phyloP scores from a whole-genome alignment of 2,329 filamentous ascomycete species.

The Penicillium nordicum region DNA sequence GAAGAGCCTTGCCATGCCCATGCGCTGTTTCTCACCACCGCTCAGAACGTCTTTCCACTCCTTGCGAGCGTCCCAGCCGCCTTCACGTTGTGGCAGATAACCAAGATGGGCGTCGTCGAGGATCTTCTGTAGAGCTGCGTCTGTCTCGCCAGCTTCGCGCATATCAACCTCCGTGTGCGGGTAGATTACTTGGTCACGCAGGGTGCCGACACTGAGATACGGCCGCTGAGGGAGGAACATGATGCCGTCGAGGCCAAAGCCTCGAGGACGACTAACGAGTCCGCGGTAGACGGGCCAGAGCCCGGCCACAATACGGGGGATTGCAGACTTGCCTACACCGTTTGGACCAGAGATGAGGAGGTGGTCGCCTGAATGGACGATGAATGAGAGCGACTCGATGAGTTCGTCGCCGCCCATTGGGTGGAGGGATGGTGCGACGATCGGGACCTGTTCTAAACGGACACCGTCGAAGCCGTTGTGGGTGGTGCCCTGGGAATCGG shows the following conservation, averaged over 20 bases:
- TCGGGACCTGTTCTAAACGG: conserved; percentile 84
- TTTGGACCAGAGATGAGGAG: conserved; percentile 92
- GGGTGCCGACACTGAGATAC: conserved; percentile 85
- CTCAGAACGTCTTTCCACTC: conserved; percentile 99
- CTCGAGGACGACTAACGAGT: conserved; percentile 80
- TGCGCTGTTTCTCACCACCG: conserved; percentile 93
- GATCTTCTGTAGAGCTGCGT: conserved; percentile 72
- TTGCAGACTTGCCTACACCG: conserved; percentile 87
- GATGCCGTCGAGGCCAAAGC: conserved; percentile 79
- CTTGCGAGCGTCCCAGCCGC: conserved; percentile 93
- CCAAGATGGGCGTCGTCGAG: conserved; percentile 81
- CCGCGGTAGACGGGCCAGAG: conserved; percentile 96
- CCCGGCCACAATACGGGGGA: conserved; percentile 81
- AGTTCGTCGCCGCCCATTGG: conserved; percentile 90
- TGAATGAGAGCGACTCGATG: conserved; percentile 80
- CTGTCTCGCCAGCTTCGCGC: conserved; percentile 72
- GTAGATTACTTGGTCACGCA: conserved; percentile 97
- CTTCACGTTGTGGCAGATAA: conserved; percentile 87
- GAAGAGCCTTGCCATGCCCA: conserved; percentile 82
- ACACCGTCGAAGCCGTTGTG: conserved; percentile 95
- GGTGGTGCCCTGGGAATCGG: conserved; percentile 88
- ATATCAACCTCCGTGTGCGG: conserved; percentile 94
- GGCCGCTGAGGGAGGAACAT: conserved; percentile 97
- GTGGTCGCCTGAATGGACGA: conserved; percentile 87
- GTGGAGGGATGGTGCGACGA: conserved; percentile 84